Evolutionary conservation across 129 eudicot species (phyloP), one percentile per base, ranked within the genome.

Genomic region (Flaveria ramosissima): DNA sequence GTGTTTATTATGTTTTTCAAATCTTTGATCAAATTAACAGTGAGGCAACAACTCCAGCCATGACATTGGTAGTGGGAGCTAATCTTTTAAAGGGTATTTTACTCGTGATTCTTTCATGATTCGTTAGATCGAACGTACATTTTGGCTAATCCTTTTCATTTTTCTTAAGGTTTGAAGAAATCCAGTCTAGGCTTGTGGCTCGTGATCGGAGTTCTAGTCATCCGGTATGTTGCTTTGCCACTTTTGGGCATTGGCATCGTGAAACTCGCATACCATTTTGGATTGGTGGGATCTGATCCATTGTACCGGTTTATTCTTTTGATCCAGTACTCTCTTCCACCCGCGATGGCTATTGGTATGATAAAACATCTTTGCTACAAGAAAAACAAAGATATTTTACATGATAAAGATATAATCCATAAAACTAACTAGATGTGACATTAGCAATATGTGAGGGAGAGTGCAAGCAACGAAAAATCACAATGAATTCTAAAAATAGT

Each of bases 241-340:
- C 60, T 87, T 0, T 50, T 82, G 19, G 96, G 96, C 10, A 74
- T 89, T 15, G 76, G 70, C 15, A 48, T 89, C n/a, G 81, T 89
- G 36, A 83, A 78, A 79, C 84, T 81, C 2, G 96, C 92, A 48
- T 78, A 73, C 0, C 77, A 67, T 77, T 69, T 83, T 27, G 96
- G 96, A 47, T 41, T 83, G 12, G 88, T 89, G 74, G 90, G 88
- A 70, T 78, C 88, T 1, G 91, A 87, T 71, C 48, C 90, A 1
- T 20, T 89, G 32, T 89, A 87, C 64, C 84, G 78, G 73, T 89
- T 89, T 57, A 83, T 89, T 70, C 92, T 89, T 47, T 42, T 89
- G 88, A 88, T 89, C 47, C 96, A 89, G 67, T 87, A 83, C 77
- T 83, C 96, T 1, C 87, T 89, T 13, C 96, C 96, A 39, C 89